Conservation (phyloP, 108 stramenopile species). For the Cyclotella sp. region DNA sequence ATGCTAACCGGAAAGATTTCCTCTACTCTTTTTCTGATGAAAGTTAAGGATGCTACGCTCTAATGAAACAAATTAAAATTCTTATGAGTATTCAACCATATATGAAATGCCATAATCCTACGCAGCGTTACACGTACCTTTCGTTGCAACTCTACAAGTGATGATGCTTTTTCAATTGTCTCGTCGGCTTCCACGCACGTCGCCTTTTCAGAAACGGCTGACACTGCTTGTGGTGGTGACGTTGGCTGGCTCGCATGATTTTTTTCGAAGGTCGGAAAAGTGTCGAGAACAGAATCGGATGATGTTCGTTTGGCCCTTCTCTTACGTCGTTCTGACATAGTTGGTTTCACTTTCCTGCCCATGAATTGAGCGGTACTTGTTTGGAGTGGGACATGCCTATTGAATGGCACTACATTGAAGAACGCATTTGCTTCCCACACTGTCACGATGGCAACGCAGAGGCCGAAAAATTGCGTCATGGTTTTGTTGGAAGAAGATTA, state of each 20-base stretch:
- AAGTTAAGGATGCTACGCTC: constrained; percentile 44
- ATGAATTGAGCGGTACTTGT: constrained; percentile 28
- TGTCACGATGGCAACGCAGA: background rate
- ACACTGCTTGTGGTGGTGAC: background rate
- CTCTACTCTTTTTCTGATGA: constrained; percentile 43
- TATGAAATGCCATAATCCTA: background rate
- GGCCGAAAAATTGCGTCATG: background rate
- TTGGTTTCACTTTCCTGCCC: constrained; percentile 36
- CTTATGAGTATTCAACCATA: background rate
- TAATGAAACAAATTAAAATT: background rate
- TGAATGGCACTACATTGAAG: background rate
- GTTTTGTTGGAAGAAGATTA: background rate
- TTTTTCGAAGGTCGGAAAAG: background rate
- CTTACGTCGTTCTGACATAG: constrained; percentile 48
- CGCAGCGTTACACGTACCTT: background rate
- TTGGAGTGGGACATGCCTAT: background rate
- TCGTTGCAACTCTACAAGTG: constrained; percentile 36
- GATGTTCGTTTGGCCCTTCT: constrained; percentile 27
- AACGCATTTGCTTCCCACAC: background rate
- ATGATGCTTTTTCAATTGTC: constrained; percentile 34
- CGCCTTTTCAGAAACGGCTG: background rate
- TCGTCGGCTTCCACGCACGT: constrained; percentile 4
- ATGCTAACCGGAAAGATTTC: constrained; percentile 31
- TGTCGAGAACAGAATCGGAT: background rate
- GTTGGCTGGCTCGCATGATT: background rate